These are phyloP conservation scores for Canna indica DNA, from an alignment of 176 grass and related monocot genomes.

Conservation along the genomic window DNA sequence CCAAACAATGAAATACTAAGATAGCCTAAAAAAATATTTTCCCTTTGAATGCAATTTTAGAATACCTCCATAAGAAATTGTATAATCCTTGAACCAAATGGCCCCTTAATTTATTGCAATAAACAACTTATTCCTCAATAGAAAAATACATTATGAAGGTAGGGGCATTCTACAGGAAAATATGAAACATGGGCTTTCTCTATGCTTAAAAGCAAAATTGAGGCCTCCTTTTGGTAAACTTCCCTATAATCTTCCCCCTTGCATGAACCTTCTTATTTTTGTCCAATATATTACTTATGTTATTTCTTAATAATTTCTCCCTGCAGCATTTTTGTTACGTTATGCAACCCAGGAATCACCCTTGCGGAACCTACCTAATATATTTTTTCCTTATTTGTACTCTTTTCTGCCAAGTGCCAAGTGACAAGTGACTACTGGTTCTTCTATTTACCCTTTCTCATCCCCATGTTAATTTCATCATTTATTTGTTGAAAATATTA, in stretches of 20 bases:
- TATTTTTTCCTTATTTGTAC: not conserved
- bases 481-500: not conserved
- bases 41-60: too few species aligned
- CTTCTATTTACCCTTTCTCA: not conserved
- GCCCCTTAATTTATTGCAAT: too few species aligned
- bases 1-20: too few species aligned
- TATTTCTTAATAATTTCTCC: not conserved
- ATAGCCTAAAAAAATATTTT: too few species aligned
- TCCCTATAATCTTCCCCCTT: not conserved
- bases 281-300: not conserved
- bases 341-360: not conserved
- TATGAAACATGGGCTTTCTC: too few species aligned
- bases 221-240: not conserved
- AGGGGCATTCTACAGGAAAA: too few species aligned
- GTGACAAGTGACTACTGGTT: not conserved
- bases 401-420: not conserved
- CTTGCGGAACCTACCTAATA: not conserved
- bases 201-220: too few species aligned
- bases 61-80: too few species aligned
- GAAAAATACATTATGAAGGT: too few species aligned
- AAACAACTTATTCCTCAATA: too few species aligned
- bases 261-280: not conserved
- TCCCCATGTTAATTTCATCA: not conserved
- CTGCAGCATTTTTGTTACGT: not conserved
- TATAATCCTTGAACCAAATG: too few species aligned